Evolutionary conservation across 78 protist genomes (phyloP), one percentile per base, ranked within the genome.

Genomic region (Mantamonas sphyraenae): DNA sequence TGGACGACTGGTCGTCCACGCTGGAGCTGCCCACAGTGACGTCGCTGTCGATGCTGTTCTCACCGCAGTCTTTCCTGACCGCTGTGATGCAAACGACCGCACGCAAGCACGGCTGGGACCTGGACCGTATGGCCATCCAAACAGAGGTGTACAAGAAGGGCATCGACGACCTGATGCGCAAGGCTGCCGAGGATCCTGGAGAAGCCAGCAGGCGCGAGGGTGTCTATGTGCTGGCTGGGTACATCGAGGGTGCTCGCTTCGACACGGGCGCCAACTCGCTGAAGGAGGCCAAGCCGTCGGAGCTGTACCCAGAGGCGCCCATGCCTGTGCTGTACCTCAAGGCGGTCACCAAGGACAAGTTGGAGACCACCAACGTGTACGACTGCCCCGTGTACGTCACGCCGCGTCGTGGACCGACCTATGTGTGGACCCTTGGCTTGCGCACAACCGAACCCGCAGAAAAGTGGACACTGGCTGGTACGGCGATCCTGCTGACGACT

Each of bases 391-490:
- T 85, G 19, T 90, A 82, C 80, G 26, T n/a, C 33, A 86, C 89
- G 55, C 51, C 61, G 19, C 33, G 26, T 33, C 79, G 86, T 3
- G 56, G 77, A 19, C 82, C 86, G 10, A 73, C 81, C 22, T 82
- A 33, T 59, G 86, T 85, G 38, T 76, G 80, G 68, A 26, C 66
- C 57, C 64, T 70, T 28, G n/a, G 17, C 66, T 84, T 90, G 58
- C 51, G 47, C 58, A 73, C 95, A 3, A 50, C 42, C 17, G 64
- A 33, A 33, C 74, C 77, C 30, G 33, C 80, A 9, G 0, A n/a
- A 55, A 82, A 80, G 73, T 90, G 95, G 95, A 64, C 73, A 5
- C 63, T 86, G 8, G 91, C 91, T 4, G 91, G 90, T 30, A 89
- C 71, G 20, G 81, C 81, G 17, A 33, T 85, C 42, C 31, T 90